Base-by-base conservation (phyloP, 176 grass and related monocot genomes). In the Musa troglodytarum region DNA sequence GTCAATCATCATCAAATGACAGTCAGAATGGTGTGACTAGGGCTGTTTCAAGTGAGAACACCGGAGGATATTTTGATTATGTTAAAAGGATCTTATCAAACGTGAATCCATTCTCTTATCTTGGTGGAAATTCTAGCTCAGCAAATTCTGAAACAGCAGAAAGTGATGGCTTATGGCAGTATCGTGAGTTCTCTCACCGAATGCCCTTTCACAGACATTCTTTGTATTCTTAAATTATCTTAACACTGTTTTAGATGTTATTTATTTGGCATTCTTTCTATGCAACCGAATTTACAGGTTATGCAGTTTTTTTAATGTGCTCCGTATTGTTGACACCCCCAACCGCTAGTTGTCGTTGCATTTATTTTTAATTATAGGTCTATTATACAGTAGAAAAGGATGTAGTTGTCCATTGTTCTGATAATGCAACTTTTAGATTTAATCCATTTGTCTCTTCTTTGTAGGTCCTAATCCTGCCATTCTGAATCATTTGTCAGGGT, bases 41-140 rank as follows among this genome's bases (percentile, higher is more conserved):
- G 54, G 65, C 61, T 68, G 79, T 34, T 55, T 82, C 86, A 54
- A 66, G 52, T 54, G 76, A 62, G 11, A 65, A 55, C 72, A 69
- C 21, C 65, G 76, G 69, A 70, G 78, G 84, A 67, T 97, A 97
- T 81, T 90, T 93, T 78, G 69, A 84, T 74, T 84, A 86, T 88
- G 64, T 94, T 49, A 89, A 86, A 79, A 81, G 72, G 24, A 12
- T 87, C 56, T 55, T 99, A 17, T 92, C 95, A 1, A 92, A 87
- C 20, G 64, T 69, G 16, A 99, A 99, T 83, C 95, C 95, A 0
- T 73, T 99, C 54, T 86, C 95, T 75, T 94, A 94, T 84, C 74
- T 94, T 25, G 80, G 84, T 8, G 88, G 84, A 56, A 88, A 65
- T 16, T 17, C 79, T 6, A 73, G 63, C 55, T 76, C 92, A 34